Base-by-base conservation (phyloP, 2,329 filamentous ascomycete genomes). In the Diplodia intermedia region DNA sequence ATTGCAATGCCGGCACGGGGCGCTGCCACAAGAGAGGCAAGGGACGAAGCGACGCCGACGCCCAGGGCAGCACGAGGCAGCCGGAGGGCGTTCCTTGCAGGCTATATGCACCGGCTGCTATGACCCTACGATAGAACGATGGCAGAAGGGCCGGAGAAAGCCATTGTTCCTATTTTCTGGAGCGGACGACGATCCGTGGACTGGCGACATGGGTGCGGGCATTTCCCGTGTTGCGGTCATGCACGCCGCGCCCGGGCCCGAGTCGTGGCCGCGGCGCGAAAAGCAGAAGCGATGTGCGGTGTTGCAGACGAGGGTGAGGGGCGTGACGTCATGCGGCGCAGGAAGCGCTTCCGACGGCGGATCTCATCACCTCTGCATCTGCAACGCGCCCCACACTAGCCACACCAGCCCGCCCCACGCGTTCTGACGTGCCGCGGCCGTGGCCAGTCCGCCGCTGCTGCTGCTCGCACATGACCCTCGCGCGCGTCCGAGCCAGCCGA, bases 401-500 rank as follows among this genome's bases (percentile, higher is more conserved):
- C 60, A 63, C 60, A 63, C 29, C 47, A 47, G 60, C n/a, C 11
- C 60, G 31, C 20, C 60, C 60, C 60, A 63, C 60, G 47, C 29
- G 60, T 63, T 63, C 60, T 63, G 56, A 47, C 38, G 43, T 23
- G 36, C 20, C n/a, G 20, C 20, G 31, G 31, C 8, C 31, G 31
- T 33, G 31, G 31, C n/a, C 18, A n/a, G 43, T 49, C 6, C 18
- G 20, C 43, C 15, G 43, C 43, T 29, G 50, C 49, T 14, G n/a
- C 31, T 20, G 31, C 60, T 33, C 57, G 29, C 60, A 52, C 60
- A 63, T 63, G 60, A 63, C 60, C 60, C 38, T 29, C 47, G 49
- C 57, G 47, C 57, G 57, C 57, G 57, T 62, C 57, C 57, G 57
- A 62, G 57, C 43, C 57, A 62, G 57, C 57, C 57, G 57, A 62